phyloP scores from a whole-genome alignment of 805 yeast species.

The Debaryomyces prosopidis region DNA sequence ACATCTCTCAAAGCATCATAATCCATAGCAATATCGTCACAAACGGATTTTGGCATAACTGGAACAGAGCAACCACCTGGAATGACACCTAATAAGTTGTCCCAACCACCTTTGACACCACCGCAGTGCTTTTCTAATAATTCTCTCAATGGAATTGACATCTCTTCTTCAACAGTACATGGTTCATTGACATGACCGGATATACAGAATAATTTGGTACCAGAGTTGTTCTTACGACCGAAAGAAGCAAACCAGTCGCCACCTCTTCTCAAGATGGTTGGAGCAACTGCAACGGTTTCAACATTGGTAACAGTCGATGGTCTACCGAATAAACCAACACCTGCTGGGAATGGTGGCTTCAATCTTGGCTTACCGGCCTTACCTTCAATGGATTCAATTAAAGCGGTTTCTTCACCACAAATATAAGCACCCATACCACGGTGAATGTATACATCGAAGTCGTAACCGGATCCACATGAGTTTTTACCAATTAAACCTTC shows the following conservation, averaged over 20 bases:
- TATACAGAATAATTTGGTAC: constrained; percentile 82
- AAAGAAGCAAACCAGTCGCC: constrained; percentile 83
- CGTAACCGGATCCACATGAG: constrained; percentile 86
- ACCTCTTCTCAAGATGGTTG: constrained; percentile 86
- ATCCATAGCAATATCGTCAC: constrained; percentile 79
- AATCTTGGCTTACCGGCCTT: constrained; percentile 92
- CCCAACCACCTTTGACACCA: constrained; percentile 92
- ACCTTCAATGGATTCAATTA: constrained; percentile 87
- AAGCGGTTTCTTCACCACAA: constrained; percentile 91
- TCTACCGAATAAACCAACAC: constrained; percentile 87
- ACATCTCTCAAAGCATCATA: constrained; percentile 82
- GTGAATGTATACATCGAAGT: constrained; percentile 80
- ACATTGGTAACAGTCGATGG: constrained; percentile 91
- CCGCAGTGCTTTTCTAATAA: constrained; percentile 88
- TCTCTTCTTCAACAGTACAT: constrained; percentile 90
- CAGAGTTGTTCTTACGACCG: constrained; percentile 83
- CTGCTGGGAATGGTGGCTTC: constrained; percentile 95
- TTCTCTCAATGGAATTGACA: constrained; percentile 85
- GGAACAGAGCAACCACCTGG: constrained; percentile 94
- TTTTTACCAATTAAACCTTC: constrained; percentile 80
- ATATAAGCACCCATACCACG: constrained; percentile 94
- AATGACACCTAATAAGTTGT: constrained; percentile 79
- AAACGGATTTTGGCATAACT: constrained; percentile 63
- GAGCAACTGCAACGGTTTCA: constrained; percentile 88
- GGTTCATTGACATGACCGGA: constrained; percentile 92